Conservation (phyloP, 495 filamentous ascomycete species). For the Glutinoglossum americanum region DNA sequence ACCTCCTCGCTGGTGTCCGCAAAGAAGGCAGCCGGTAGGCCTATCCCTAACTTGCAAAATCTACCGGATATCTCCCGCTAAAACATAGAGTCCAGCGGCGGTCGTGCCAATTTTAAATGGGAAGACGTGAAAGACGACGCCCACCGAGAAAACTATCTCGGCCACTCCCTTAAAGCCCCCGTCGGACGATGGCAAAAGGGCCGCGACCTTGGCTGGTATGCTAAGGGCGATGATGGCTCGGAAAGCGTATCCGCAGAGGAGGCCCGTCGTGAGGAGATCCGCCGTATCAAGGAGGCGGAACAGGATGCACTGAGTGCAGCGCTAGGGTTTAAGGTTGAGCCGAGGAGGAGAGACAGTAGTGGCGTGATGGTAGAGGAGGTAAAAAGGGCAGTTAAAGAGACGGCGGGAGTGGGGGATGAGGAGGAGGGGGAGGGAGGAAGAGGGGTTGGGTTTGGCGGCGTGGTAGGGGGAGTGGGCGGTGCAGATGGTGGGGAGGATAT, state of each 20-base stretch:
- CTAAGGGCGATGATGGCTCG: conserved; percentile 28
- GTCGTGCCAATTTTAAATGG: conserved; percentile 87
- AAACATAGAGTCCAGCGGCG: conserved; percentile 35
- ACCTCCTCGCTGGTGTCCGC: conserved; percentile 77
- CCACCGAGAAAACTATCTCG: conserved; percentile 93
- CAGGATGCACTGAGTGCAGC: conserved; percentile 72
- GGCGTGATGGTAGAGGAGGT: conserved; percentile 7
- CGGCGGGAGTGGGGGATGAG: too few species aligned
- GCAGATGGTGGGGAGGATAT: too few species aligned
- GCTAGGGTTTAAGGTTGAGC: conserved; percentile 48
- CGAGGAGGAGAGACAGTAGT: conserved; percentile 1
- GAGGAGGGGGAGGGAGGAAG: too few species aligned
- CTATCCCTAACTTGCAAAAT: neutral
- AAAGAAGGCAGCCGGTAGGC: conserved; percentile 69
- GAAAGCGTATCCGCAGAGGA: conserved; percentile 20
- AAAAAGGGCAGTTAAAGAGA: too few species aligned
- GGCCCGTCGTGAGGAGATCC: conserved; percentile 57
- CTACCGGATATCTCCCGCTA: conserved; percentile 1
- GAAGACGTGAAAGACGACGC: conserved; percentile 69
- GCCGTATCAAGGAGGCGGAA: conserved; percentile 73
- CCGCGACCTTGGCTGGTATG: conserved; percentile 77
- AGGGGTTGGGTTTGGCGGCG: too few species aligned
- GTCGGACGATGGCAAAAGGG: conserved; percentile 91
- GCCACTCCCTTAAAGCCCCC: conserved; percentile 84
- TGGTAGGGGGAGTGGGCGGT: too few species aligned